Evolutionary conservation across 1,139 yeast species (phyloP), one percentile per base, ranked within the genome.

Genomic region (Lipomyces yarrowii): DNA sequence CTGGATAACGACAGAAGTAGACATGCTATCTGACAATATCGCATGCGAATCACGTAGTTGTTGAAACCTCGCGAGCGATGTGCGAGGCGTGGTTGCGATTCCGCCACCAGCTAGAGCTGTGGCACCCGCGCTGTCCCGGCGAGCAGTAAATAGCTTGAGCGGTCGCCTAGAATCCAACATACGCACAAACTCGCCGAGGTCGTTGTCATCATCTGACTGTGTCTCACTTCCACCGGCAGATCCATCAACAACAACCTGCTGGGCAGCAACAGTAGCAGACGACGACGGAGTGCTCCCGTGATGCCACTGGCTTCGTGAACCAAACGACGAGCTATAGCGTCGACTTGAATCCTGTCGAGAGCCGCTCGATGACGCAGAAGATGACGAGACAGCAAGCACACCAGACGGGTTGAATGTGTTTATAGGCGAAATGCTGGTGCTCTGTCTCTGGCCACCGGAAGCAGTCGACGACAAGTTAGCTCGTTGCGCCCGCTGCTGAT

Each of bases 101-200:
- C 59, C 64, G 2, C 23, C 59, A 56, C 32, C 61, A 56, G 56
- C 55, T 58, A 55, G 60, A 23, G 63, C 56, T 13, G 35, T 18
- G 35, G 57, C 55, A n/a, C 57, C 21, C 18, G 26, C 35, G 35
- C 61, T 57, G 13, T 37, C 39, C 3, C 64, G 57, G 11, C 61
- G 30, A 57, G 46, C 15, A 55, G 64, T 18, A 58, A 67, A 56
- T 26, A 64, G 37, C 63, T 66, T 56, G 53, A 65, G 59, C 30
- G 71, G 70, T 18, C 64, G 68, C 52, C 65, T 69, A 70, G 89
- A 86, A 71, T 94, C 98, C 60, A 93, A 85, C 85, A 91, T 82
- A 70, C 87, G 84, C 62, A 93, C 90, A 79, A 93, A 93, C 64
- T 89, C 91, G 65, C 89, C 86, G 35, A 92, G 81, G 72, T 90